These are phyloP conservation scores for Pseudocercospora musae DNA, from an alignment of 2,329 filamentous ascomycete species.

Conservation along the genomic window DNA sequence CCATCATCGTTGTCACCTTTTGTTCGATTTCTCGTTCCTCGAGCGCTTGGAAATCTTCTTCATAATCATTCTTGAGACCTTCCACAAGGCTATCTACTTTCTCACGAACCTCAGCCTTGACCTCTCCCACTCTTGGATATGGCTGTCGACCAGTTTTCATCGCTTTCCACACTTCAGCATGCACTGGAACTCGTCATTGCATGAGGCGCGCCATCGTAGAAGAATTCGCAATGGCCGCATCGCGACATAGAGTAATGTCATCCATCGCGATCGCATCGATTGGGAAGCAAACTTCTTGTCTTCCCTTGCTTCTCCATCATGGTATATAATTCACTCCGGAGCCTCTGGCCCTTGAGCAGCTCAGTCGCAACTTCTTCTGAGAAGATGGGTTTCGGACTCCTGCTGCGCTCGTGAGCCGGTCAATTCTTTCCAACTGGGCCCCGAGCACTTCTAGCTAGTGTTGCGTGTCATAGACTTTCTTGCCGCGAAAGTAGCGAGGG, in stretches of 20 bases:
- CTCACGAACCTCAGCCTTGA: neutral
- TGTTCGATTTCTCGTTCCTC: neutral
- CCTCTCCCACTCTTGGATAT: neutral
- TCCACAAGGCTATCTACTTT: no score
- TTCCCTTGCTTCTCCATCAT: neutral
- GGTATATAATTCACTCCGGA: neutral
- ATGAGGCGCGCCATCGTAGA: neutral
- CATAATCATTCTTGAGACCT: no score
- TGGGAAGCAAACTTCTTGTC: neutral
- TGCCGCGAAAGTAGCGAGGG: no score
- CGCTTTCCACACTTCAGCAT: neutral
- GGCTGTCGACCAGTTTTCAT: neutral
- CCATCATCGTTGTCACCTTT: neutral
- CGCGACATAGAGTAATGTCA: neutral
- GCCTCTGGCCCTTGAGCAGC: neutral
- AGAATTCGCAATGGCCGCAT: neutral
- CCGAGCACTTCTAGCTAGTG: no score
- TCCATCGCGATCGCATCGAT: neutral
- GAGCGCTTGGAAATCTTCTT: neutral
- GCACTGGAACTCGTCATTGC: neutral
- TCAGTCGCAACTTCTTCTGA: neutral
- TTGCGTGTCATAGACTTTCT: no score
- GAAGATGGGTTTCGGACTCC: neutral
- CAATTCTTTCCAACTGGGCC: neutral
- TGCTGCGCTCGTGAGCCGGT: neutral